These are phyloP conservation scores for Rosa chinensis DNA, from an alignment of 306 rosid species.

Conservation along the genomic window DNA sequence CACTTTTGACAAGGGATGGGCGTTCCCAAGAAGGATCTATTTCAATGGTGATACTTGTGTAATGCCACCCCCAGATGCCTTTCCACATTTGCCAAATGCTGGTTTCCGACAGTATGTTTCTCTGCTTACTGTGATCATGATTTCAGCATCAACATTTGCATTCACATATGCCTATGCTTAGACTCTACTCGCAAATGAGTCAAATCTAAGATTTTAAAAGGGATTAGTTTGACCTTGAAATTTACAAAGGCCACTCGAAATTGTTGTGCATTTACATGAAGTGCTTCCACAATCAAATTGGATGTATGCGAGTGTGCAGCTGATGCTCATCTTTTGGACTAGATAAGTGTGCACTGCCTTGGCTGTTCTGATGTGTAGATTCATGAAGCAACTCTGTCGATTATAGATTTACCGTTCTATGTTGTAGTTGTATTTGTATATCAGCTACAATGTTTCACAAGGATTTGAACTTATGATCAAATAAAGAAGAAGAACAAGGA, in stretches of 20 bases:
- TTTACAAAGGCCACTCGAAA: conserved; percentile 15
- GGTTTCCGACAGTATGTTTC: conserved; percentile 44
- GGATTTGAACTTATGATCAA: not conserved
- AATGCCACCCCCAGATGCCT: conserved; percentile 95
- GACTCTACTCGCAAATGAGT: conserved; percentile 9
- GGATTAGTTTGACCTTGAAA: conserved; percentile 30
- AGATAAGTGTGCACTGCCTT: conserved; percentile 19
- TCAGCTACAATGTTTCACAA: conserved; percentile 20
- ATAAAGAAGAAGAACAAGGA: not conserved
- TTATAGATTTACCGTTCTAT: conserved; percentile 14
- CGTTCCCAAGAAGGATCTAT: conserved; percentile 77
- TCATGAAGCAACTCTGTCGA: conserved; percentile 16
- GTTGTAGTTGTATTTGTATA: conserved; percentile 18
- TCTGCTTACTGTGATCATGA: conserved; percentile 35
- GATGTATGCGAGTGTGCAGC: conserved; percentile 11
- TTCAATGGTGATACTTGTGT: conserved; percentile 92
- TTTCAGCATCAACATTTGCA: conserved; percentile 38
- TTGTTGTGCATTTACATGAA: conserved; percentile 24
- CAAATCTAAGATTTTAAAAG: conserved; percentile 8
- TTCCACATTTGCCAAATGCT: conserved; percentile 71
- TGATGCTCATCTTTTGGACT: conserved; percentile 7
- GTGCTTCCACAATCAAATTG: conserved; percentile 18
- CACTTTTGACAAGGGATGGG: conserved; percentile 91
- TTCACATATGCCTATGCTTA: conserved; percentile 34
- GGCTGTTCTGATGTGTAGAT: conserved; percentile 17